Evolutionary conservation across 768 basidiomycete genomes (phyloP).

Genomic region (Tricholoma sp.): DNA sequence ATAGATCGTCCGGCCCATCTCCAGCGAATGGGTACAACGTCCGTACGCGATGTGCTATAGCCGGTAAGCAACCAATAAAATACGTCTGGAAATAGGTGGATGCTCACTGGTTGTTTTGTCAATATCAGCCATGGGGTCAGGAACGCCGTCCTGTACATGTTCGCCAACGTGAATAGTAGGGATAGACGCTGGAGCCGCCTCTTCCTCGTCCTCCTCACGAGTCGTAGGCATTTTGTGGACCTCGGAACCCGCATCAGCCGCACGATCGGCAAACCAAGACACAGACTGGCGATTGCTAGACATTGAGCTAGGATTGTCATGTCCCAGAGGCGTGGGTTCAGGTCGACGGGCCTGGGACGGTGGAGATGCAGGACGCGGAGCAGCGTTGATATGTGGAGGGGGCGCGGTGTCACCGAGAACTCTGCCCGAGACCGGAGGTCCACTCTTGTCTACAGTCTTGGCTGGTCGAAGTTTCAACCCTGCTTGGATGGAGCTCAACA

Average conservation of each 20-base stretch:
- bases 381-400: constrained; percentile 60
- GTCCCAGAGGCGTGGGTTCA: constrained; percentile 24
- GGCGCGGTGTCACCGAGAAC: constrained; percentile 74
- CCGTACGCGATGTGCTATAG: constrained; percentile 65
- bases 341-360: constrained; percentile 25
- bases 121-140: constrained; percentile 66
- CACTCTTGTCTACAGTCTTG: constrained; percentile 81
- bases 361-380: constrained; percentile 39
- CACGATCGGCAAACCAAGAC: constrained; percentile 88
- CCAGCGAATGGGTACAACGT: constrained; percentile 83
- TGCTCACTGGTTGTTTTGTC: constrained; percentile 59
- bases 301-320: constrained; percentile 16
- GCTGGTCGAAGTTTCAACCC: constrained; percentile 69
- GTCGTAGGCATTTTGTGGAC: constrained; percentile 46
- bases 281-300: constrained; percentile 68
- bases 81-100: not conserved
- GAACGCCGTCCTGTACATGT: constrained; percentile 27
- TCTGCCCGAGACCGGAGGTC: constrained; percentile 59
- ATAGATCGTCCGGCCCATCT: constrained; percentile 83
- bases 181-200: constrained; percentile 23
- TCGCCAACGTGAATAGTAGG: constrained; percentile 59
- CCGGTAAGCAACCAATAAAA: not conserved
- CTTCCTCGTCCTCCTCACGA: constrained; percentile 59
- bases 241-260: constrained; percentile 55
- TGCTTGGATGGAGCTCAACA: constrained; percentile 76